These are phyloP conservation scores for Colletotrichum camelliae DNA, from an alignment of 2,329 filamentous ascomycete species.

Conservation along the genomic window DNA sequence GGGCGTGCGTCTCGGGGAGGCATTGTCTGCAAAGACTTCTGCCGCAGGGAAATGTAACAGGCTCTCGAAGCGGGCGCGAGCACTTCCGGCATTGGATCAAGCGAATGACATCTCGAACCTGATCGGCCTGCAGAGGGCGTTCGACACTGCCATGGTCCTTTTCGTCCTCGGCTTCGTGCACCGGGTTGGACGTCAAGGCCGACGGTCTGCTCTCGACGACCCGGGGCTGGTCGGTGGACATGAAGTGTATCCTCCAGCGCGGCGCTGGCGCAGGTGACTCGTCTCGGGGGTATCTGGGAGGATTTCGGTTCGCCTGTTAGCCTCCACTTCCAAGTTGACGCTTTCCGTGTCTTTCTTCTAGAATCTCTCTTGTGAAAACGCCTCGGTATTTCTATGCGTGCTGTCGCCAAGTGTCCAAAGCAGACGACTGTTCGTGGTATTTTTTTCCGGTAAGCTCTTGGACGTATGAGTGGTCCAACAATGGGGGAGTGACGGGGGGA, in stretches of 20 bases:
- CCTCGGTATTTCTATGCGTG: background rate
- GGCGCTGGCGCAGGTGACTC: background rate
- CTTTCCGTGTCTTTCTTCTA: background rate
- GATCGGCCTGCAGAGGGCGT: slow-evolving; percentile 37
- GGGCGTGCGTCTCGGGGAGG: slow-evolving; percentile 68
- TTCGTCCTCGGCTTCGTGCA: slow-evolving; percentile 21
- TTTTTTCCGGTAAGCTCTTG: background rate
- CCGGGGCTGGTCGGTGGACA: slow-evolving; percentile 26
- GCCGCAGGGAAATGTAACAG: slow-evolving; percentile 83
- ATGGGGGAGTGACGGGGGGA: background rate
- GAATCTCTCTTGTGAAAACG: background rate
- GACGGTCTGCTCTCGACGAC: slow-evolving; percentile 25
- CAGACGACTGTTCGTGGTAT: background rate
- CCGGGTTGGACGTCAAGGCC: slow-evolving; percentile 21
- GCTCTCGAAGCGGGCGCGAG: slow-evolving; percentile 68
- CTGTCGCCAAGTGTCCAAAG: background rate
- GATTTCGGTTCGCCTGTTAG: background rate
- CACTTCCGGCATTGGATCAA: slow-evolving; percentile 81
- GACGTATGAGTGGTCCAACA: background rate
- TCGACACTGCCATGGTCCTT: slow-evolving; percentile 21
- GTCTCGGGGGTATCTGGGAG: background rate
- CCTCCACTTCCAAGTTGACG: background rate
- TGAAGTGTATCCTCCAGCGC: slow-evolving; percentile 23
- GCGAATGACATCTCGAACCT: slow-evolving; percentile 70
- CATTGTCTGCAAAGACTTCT: slow-evolving; percentile 78